Evolutionary conservation across 805 yeast genomes (phyloP).

Genomic region (Candida mattraensis): DNA sequence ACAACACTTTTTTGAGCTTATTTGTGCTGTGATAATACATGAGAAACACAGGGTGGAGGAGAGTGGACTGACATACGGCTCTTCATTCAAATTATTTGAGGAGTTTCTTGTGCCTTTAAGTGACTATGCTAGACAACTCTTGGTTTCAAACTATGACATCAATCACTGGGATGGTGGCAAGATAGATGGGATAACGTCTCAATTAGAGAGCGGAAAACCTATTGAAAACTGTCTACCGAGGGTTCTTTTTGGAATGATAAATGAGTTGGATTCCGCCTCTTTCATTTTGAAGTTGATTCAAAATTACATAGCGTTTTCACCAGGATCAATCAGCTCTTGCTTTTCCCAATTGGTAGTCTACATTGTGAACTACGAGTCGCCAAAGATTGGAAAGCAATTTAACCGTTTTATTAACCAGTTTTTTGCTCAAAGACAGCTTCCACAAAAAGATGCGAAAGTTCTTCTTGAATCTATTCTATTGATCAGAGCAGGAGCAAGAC

Average conservation of each 20-base stretch:
- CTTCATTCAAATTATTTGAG: too few relatives aligned
- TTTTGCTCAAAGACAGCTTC: constrained; percentile 17
- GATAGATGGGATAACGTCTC: too few relatives aligned
- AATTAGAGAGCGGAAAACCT: too few relatives aligned
- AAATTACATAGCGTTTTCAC: constrained; percentile 30
- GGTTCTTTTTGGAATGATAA: too few relatives aligned
- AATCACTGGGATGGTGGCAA: too few relatives aligned
- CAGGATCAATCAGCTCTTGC: constrained; percentile 28
- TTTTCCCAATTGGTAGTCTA: constrained; percentile 31
- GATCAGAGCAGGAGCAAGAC: constrained; percentile 42
- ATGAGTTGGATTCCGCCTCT: constrained; percentile 22
- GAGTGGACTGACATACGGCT: too few relatives aligned
- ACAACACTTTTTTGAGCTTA: constrained; percentile 35
- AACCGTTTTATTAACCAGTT: constrained; percentile 23
- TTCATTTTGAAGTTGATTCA: constrained; percentile 36
- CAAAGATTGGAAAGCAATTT: constrained; percentile 20
- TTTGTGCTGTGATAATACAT: constrained; percentile 33
- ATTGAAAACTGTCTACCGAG: too few relatives aligned
- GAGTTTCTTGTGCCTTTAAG: too few relatives aligned
- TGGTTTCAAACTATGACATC: too few relatives aligned
- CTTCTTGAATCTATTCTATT: constrained; percentile 35
- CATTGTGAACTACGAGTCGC: constrained; percentile 22
- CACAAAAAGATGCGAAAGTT: constrained; percentile 18
- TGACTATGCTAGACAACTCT: too few relatives aligned
- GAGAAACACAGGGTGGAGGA: too few relatives aligned